Evolutionary conservation across 192 early-diverging fungal species (phyloP).

Genomic region (Coemansia sp.): DNA sequence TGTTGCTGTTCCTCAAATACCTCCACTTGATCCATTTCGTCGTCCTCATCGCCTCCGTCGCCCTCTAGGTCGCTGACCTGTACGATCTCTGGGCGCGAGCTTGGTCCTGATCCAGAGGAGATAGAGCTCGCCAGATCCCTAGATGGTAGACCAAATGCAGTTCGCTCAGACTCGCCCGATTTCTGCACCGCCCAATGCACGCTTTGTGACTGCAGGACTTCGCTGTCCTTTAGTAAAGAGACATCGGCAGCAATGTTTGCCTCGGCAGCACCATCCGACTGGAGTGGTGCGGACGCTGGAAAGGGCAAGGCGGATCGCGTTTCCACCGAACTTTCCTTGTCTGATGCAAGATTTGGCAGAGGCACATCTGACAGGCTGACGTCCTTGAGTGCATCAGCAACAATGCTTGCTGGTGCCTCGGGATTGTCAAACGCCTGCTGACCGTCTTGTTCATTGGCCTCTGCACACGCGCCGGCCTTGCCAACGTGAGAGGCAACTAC

Average conservation of each 20-base stretch:
- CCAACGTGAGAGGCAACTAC: not conserved
- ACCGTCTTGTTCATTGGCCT: not conserved
- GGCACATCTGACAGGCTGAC: not conserved
- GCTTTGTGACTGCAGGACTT: conserved; percentile 11
- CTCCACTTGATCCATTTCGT: conserved; percentile 18
- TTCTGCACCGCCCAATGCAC: conserved; percentile 5
- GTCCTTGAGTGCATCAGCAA: conserved; percentile 2
- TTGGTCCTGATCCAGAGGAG: conserved; percentile 6
- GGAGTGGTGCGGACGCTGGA: not conserved
- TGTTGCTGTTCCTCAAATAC: conserved; percentile 36
- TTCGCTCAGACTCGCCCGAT: conserved; percentile 32
- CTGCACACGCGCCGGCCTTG: not conserved
- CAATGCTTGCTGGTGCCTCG: not conserved
- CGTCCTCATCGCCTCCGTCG: conserved; percentile 2
- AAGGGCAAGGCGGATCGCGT: not conserved
- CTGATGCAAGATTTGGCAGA: not conserved
- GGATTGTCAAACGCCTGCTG: not conserved
- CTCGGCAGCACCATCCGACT: not conserved
- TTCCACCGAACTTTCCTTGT: too few relatives aligned
- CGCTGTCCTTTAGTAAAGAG: conserved; percentile 19
- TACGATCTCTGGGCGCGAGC: conserved; percentile 13
- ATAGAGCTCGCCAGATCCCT: conserved; percentile 10
- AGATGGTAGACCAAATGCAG: conserved; percentile 11
- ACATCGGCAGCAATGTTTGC: not conserved
- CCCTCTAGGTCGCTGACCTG: conserved; percentile 18